Base-by-base conservation (phyloP, 2,329 filamentous ascomycete genomes). In the Paramyrothecium sp. region DNA sequence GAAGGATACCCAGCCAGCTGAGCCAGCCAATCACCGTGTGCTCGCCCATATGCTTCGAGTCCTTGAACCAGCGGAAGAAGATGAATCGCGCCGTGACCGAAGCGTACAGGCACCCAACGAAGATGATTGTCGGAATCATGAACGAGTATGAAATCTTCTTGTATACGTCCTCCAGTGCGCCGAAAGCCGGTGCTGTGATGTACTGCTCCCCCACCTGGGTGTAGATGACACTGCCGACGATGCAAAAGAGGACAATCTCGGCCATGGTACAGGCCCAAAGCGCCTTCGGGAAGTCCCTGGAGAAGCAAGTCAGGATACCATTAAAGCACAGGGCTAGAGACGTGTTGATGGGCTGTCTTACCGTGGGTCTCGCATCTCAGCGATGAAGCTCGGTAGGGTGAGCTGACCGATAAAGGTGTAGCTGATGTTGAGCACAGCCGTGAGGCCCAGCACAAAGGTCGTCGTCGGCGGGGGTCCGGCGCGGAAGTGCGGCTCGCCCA, bases 371-470 rank as follows among this genome's bases (percentile, higher is more conserved):
- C 79, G 90, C 93, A 97, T 97, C 74, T 97, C 93, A 3, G 93
- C 92, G 62, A 97, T 97, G 77, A 97, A 97, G 65, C 90, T 94
- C 1, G 93, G 93, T 16, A 97, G 81, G 0, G 93, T 97, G 66
- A 97, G 96, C 71, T 97, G 93, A 0, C 93, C 93, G 64, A 97
- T 97, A 70, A 97, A 97, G 0, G 93, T 97, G 72, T 97, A 97
- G 75, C 88, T 91, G 69, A 97, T 97, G 75, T 97, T 97, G 71
- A 97, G 82, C 74, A 97, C 97, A 0, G 93, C 93, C 54, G 87
- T 92, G 81, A 96, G 88, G 21, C 88, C 92, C 3, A 82, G 78
- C 3, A 96, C 90, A 64, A 96, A 97, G 0, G 89, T 90, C 0
- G 91, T 96, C 19, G 88, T 85, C 2, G 79, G 73, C 3, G 86